These are phyloP conservation scores for Rehmannia glutinosa DNA, from an alignment of 257 asterid species.

Conservation along the genomic window DNA sequence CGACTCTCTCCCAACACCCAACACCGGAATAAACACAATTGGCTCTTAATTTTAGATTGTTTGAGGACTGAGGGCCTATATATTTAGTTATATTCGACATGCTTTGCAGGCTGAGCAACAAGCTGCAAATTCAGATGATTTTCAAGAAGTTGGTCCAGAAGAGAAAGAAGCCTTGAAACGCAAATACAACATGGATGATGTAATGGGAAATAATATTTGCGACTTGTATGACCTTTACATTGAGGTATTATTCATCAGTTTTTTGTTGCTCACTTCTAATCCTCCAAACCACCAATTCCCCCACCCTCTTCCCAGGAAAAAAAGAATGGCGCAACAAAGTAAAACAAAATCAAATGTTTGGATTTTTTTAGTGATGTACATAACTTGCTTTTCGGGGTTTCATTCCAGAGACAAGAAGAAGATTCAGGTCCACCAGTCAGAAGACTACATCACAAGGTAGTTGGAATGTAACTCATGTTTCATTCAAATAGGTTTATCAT, in stretches of 20 bases:
- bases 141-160: slow-evolving; percentile 58
- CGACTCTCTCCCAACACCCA: not conserved
- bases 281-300: too few species aligned
- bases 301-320: too few species aligned
- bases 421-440: slow-evolving; percentile 82
- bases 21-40: not conserved
- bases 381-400: slow-evolving; percentile 17
- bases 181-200: slow-evolving; percentile 62
- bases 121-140: slow-evolving; percentile 59
- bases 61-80: not conserved
- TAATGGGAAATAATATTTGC: slow-evolving; percentile 75
- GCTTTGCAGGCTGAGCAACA: slow-evolving; percentile 61
- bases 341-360: too few species aligned
- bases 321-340: too few species aligned
- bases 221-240: slow-evolving; percentile 79
- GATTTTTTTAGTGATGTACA: slow-evolving; percentile 4
- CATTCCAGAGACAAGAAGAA: slow-evolving; percentile 68
- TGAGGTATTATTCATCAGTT: slow-evolving; percentile 46
- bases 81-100: slow-evolving; percentile 3
- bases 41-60: slow-evolving; percentile 8
- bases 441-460: slow-evolving; percentile 86
- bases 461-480: slow-evolving; percentile 13
- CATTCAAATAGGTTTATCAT: not conserved
- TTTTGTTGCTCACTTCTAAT: not conserved
- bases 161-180: slow-evolving; percentile 61